A percentile compares a stretch with the other conserved stretches of the same genome.
phyloP scores from a whole-genome alignment of 306 rosid species.

The Sicyos edulis region DNA sequence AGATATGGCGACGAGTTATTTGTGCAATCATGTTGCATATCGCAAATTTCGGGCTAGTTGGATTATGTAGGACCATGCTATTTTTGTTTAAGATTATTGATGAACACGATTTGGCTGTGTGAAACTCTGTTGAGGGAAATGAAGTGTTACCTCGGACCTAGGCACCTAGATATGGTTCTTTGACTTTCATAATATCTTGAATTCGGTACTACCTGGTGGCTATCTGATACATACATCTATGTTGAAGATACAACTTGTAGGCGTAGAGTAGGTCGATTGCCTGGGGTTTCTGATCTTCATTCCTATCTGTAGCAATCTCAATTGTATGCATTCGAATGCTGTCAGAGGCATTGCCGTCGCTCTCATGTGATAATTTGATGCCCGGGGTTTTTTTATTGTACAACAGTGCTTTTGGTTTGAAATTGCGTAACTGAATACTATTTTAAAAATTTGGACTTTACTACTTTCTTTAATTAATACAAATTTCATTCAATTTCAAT shows the following conservation, averaged over 20 bases:
- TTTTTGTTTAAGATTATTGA: neutral
- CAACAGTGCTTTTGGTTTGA: neutral
- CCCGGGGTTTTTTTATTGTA: neutral
- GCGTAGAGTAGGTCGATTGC: constrained; percentile 3
- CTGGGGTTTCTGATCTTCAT: neutral
- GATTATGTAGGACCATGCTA: neutral
- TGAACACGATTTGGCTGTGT: neutral
- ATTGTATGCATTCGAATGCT: constrained; percentile 2
- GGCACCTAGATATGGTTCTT: constrained; percentile 7
- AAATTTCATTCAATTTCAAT: neutral
- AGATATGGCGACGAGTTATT: constrained; percentile 1
- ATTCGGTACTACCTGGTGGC: neutral
- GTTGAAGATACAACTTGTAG: neutral
- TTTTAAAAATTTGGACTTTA: neutral
- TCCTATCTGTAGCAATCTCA: neutral
- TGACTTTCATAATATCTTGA: constrained; percentile 3
- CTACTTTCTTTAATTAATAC: neutral
- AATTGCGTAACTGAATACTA: neutral
- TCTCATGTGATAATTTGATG: constrained; percentile 12
- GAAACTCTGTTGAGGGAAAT: constrained; percentile 6
- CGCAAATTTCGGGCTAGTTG: neutral
- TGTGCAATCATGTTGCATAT: neutral
- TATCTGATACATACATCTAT: neutral
- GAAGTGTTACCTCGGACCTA: neutral
- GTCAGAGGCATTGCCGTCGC: constrained; percentile 5